phyloP scores from a whole-genome alignment of 805 yeast genomes.

The Metschnikowia baotianmanensis region DNA sequence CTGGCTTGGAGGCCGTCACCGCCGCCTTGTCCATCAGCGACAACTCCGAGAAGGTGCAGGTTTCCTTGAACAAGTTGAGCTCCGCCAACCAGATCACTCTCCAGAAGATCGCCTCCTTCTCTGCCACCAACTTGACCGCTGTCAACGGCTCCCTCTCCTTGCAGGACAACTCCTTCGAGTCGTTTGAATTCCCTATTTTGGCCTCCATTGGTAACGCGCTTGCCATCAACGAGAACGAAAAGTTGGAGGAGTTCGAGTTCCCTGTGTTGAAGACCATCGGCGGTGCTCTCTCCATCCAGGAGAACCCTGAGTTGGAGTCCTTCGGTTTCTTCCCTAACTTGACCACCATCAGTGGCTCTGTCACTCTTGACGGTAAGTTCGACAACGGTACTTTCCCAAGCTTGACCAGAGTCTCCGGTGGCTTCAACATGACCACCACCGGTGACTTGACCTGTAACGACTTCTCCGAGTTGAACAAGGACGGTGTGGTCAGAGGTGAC shows the following conservation, averaged over 20 bases:
- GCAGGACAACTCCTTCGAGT: slow-evolving; percentile 64
- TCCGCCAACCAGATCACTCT: slow-evolving; percentile 89
- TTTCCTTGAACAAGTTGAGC: slow-evolving; percentile 62
- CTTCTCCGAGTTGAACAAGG: slow-evolving; percentile 67
- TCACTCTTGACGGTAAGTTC: slow-evolving; percentile 76
- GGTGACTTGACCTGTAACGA: slow-evolving; percentile 80
- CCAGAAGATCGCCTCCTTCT: slow-evolving; percentile 73
- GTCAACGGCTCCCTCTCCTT: slow-evolving; percentile 84
- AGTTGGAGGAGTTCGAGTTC: slow-evolving; percentile 68
- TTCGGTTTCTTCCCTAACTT: slow-evolving; percentile 75
- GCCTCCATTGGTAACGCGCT: slow-evolving; percentile 75
- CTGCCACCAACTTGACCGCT: slow-evolving; percentile 61
- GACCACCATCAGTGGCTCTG: slow-evolving; percentile 83
- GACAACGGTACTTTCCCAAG: slow-evolving; percentile 72
- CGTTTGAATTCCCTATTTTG: slow-evolving; percentile 54
- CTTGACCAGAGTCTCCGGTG: slow-evolving; percentile 84
- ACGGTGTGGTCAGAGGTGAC: slow-evolving; percentile 91
- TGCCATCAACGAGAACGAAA: slow-evolving; percentile 68
- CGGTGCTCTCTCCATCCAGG: slow-evolving; percentile 90
- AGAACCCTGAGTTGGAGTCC: slow-evolving; percentile 69
- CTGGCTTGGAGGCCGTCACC: slow-evolving; percentile 72
- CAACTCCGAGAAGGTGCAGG: slow-evolving; percentile 77
- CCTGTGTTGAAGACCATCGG: slow-evolving; percentile 69
- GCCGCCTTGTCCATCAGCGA: slow-evolving; percentile 74
- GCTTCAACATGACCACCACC: slow-evolving; percentile 74